Evolutionary conservation across 1,139 yeast species (phyloP), one percentile per base, ranked within the genome.

Genomic region (Sugiyamaella xylanicola): DNA sequence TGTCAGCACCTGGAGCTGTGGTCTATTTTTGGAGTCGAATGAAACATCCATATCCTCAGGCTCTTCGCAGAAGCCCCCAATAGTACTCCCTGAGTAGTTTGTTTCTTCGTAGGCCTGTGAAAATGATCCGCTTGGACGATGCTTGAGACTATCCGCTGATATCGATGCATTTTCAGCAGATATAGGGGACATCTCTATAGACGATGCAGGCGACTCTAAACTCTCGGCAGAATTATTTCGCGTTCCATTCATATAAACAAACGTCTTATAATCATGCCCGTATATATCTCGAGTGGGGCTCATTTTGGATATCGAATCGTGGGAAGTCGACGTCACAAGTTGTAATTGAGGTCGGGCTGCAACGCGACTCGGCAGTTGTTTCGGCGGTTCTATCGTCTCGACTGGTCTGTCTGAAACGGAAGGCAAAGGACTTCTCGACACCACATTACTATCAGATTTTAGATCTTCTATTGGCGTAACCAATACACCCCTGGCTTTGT

Each of bases 51-150:
- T 16, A 9, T 57, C 62, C 27, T 57, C 60, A 2, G 63, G 62
- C 47, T 60, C 63, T 13, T 59, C 59, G 41, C 54, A 59, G 42
- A 53, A 53, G 17, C 54, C 50, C 22, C 56, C 56, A 27, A 54
- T 36, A 11, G 15, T 13, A 2, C 17, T 41, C 16, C 29, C 46
- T 11, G 44, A 47, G 8, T 9, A 1, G 17, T 37, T 37, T 16
- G 17, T 17, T 8, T 51, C 41, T 4, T 45, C 40, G 22, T 29
- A 48, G 32, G 19, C 7, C 45, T 2, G 16, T 13, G 15, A 47
- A 16, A 39, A 19, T 37, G 35, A 22, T 45, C 17, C 13, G 13
- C 17, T 45, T 45, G 21, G 39, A 21, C 2, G 39, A 17, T 11
- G 8, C 3, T 15, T 4, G 42, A 37, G 17, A 11, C 17, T n/a